Evolutionary conservation across 495 filamentous ascomycete genomes (phyloP), one percentile per base, ranked within the genome.

Genomic region (Aspergillus olivimuriae): DNA sequence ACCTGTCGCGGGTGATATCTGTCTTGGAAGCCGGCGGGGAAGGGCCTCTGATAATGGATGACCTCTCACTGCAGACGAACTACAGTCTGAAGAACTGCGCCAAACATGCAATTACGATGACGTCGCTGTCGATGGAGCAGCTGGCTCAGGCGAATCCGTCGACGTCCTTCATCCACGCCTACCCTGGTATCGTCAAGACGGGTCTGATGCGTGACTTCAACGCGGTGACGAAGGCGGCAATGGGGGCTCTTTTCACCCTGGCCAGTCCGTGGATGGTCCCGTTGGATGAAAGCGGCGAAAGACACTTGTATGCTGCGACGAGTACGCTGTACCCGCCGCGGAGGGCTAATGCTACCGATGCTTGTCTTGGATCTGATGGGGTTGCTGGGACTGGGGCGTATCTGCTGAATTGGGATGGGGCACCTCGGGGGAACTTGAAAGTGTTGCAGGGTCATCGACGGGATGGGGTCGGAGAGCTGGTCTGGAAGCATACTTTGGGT

Each of bases 1-100:
- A n/a, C n/a, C 62, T 78, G 12, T 73, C 74, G 2, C 75, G 83
- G 3, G 77, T 86, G 4, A 68, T 88, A 23, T 70, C 67, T 8
- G 74, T 86, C n/a, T 61, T 74, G 12, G 24, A 32, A 8, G 38
- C 21, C 22, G 38, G 38, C n/a, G 38, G 38, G 2, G 19, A 11
- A 9, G 38, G 22, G 17, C 6, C 38, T 4, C 12, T 40, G 5
- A 15, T 26, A 19, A 15, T 30, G 9, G 19, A 17, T 2, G 38
- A 40, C 14, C 38, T 40, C 15, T 9, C 8, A 4, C 22, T 40
- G 4, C 24, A 40, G 38, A 19, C 16, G 9, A 26, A 7, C 19
- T 40, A 26, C 12, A 28, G 11, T n/a, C 38, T 40, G 4, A 2
- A n/a, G 5, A 40, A 30, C 3, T 11, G 9, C 20, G 20, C 11